Base-by-base conservation (phyloP, 176 grass and related monocot species). In the Triticum timopheevii region DNA sequence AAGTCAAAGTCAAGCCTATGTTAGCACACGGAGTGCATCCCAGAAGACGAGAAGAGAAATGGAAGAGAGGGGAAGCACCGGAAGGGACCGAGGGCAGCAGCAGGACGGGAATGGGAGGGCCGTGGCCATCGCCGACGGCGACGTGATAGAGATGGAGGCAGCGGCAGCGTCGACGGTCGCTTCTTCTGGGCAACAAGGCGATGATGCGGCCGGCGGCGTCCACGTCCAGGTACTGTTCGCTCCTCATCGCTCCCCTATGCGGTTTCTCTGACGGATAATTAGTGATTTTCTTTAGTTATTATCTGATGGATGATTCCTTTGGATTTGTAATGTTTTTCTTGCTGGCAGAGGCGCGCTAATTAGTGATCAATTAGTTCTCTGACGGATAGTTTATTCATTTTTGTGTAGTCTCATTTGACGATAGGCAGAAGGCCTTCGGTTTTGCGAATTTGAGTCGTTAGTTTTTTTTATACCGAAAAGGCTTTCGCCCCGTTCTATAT, bases 31-130 rank as follows among this genome's bases (percentile, higher is more conserved):
- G 13, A 49, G 72, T 16, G 40, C 72, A 47, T 17, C 24, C 73
- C 24, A 19, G 3, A 25, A 19, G 42, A 10, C 42, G 16, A 58
- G 16, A 40, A 28, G 31, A 69, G 25, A 33, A 25, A 73, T 74
- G 85, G 85, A 80, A 78, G 85, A 65, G 42, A 69, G 30, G 40
- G 20, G 68, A 5, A 81, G 61, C 58, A 30, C 38, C 30, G 69
- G 19, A 4, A 76, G 58, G 23, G 77, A 87, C 4, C 19, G 73
- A 10, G 77, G 47, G 13, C 16, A 34, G 49, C 66, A 80, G 40
- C 77, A 78, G 45, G 62, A 44, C 13, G 30, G n/a, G 13, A 81
- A 78, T 42, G 58, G 69, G 44, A 81, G 85, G 78, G 85, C 81
- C 2, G 85, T 69, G 9, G 58, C 77, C 52, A 54, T 80, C 25